A percentile compares a stretch with the other conserved stretches of the same genome.
Evolutionary conservation across 2,329 filamentous ascomycete species (phyloP).

Genomic region (Xylariaceae sp.): DNA sequence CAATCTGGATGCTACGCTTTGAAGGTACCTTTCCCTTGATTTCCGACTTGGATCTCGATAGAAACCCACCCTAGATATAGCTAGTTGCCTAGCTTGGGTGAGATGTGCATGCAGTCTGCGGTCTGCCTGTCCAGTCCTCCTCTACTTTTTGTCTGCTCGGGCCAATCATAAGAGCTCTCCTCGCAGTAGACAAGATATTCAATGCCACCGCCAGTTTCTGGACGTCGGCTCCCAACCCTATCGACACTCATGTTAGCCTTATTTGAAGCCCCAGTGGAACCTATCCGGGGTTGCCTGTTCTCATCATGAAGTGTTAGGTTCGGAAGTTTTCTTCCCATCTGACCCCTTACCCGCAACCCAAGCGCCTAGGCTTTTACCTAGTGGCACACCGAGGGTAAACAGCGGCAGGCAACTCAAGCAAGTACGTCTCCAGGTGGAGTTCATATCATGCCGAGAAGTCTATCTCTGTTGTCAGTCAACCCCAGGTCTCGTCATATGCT

Average conservation of each 20-base stretch:
- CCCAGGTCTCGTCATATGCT: not conserved
- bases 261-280: constrained; percentile 5
- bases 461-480: not conserved
- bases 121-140: not conserved
- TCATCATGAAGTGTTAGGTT: not conserved
- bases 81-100: not conserved
- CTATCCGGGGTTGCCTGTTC: constrained; percentile 9
- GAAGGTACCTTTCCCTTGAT: not conserved
- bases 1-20: not conserved
- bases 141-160: not conserved
- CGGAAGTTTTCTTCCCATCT: not conserved
- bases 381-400: constrained; percentile 14
- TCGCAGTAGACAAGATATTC: constrained; percentile 7
- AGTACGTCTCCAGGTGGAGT: constrained; percentile 8
- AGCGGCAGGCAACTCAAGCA: constrained; percentile 10
- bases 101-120: not conserved
- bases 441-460: not conserved
- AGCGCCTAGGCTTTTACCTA: constrained; percentile 2
- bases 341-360: not conserved
- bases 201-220: not conserved
- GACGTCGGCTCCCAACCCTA: constrained; percentile 5
- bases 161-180: constrained; percentile 8
- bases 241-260: constrained; percentile 14
- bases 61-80: not conserved
- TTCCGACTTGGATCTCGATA: not conserved